These are phyloP conservation scores for Penicillium psychrofluorescens DNA, from an alignment of 495 filamentous ascomycete species.

Conservation along the genomic window DNA sequence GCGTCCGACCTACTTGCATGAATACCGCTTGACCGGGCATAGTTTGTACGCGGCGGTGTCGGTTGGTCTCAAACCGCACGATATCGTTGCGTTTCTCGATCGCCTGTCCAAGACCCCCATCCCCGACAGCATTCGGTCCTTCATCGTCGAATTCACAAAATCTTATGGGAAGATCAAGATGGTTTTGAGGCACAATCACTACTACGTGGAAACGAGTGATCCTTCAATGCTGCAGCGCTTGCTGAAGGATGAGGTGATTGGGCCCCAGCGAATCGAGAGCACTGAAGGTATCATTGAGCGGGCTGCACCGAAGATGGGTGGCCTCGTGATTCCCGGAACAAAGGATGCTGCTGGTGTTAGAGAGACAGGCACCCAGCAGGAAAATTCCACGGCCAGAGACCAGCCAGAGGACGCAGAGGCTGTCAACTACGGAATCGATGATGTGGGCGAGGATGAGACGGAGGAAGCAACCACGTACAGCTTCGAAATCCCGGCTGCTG, in stretches of 20 bases:
- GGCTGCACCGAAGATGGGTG: conserved; percentile 81
- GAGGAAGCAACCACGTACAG: conserved; percentile 86
- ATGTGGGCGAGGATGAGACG: conserved; percentile 79
- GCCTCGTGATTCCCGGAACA: conserved; percentile 88
- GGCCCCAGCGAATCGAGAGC: conserved; percentile 53
- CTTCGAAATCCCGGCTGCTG: conserved; percentile 77
- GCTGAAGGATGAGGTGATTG: conserved; percentile 65
- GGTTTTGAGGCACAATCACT: conserved; percentile 87
- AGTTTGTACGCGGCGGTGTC: conserved; percentile 93
- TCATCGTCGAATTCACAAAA: conserved; percentile 76
- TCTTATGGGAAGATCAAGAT: conserved; percentile 95
- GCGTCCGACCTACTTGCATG: conserved; percentile 79
- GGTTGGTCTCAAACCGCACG: conserved; percentile 75
- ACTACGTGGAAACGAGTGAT: conserved; percentile 88
- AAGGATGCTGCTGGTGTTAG: conserved; percentile 82
- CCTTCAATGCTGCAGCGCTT: conserved; percentile 76
- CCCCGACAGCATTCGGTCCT: conserved; percentile 67
- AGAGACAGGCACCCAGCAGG: conserved; percentile 47
- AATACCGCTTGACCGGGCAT: conserved; percentile 86
- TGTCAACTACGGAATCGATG: conserved; percentile 54
- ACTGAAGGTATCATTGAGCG: conserved; percentile 67
- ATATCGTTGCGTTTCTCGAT: conserved; percentile 85
- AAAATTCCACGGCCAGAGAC: conserved; percentile 25
- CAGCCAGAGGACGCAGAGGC: conserved; percentile 40
- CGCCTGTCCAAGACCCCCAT: conserved; percentile 80